phyloP scores from a whole-genome alignment of 768 basidiomycete species.

The Lactifluus hygrophoroides region DNA sequence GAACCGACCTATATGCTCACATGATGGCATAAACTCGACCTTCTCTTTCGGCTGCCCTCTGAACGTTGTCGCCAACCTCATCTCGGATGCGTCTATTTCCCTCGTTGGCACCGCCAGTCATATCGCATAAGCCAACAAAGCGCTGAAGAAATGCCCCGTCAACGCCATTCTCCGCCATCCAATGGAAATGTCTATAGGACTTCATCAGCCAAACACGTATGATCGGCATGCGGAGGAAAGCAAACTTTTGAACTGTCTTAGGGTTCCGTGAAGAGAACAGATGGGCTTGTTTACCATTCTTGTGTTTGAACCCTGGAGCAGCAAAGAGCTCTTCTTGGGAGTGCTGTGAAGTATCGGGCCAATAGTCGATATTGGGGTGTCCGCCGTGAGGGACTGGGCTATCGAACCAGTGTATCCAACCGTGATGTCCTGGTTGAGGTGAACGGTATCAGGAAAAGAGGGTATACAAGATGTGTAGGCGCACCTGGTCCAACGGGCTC shows the following conservation, averaged over 20 bases:
- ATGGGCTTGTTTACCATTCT: constrained; percentile 49
- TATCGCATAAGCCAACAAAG: constrained; percentile 60
- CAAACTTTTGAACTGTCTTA: constrained; percentile 55
- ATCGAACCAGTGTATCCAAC: constrained; percentile 83
- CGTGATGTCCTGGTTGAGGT: constrained; percentile 50
- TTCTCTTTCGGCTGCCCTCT: constrained; percentile 70
- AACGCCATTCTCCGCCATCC: constrained; percentile 78
- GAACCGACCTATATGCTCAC: constrained; percentile 34
- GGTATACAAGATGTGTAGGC: background rate
- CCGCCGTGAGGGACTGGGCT: constrained; percentile 62
- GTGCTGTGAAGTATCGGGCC: constrained; percentile 72
- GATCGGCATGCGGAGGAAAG: background rate
- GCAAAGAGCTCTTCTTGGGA: constrained; percentile 60
- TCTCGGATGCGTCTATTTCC: constrained; percentile 59
- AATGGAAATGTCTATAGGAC: constrained; percentile 50
- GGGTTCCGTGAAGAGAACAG: constrained; percentile 75
- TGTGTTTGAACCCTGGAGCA: constrained; percentile 54
- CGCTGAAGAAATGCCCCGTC: constrained; percentile 80
- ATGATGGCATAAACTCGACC: constrained; percentile 80
- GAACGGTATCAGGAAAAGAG: background rate
- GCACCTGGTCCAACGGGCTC: constrained; percentile 54
- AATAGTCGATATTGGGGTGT: constrained; percentile 63
- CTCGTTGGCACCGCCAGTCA: constrained; percentile 38
- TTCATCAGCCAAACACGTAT: constrained; percentile 18
- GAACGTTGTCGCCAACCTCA: constrained; percentile 62